A percentile compares a stretch with the other conserved stretches of the same genome.
These are phyloP conservation scores for Cladophialophora chaetospira DNA, from an alignment of 2,329 filamentous ascomycete species.

Conservation along the genomic window DNA sequence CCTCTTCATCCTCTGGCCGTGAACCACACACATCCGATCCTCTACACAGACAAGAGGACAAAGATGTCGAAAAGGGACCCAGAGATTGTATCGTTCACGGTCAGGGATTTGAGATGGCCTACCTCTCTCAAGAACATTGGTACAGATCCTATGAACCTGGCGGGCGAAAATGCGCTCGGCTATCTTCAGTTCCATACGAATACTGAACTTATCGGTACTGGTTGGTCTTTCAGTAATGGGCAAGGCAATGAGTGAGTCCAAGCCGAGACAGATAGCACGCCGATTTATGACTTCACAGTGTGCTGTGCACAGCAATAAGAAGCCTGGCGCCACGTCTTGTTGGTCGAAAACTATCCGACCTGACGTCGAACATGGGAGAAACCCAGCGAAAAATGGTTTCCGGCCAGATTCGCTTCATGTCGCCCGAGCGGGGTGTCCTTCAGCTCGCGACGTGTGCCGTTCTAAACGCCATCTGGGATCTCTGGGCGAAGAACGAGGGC, in stretches of 20 bases:
- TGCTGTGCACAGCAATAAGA: not conserved
- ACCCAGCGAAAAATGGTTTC: constrained; percentile 92
- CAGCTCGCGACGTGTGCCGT: constrained; percentile 86
- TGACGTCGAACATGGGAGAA: constrained; percentile 41
- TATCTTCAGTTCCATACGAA: constrained; percentile 87
- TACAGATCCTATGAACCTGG: constrained; percentile 94
- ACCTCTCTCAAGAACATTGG: constrained; percentile 97
- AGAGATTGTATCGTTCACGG: constrained; percentile 1
- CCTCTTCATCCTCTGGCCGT: no score
- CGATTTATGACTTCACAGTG: not conserved
- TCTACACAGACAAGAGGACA: no score
- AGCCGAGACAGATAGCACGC: constrained; percentile 55
- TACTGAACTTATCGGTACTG: constrained; percentile 85
- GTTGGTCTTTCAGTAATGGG: constrained; percentile 50
- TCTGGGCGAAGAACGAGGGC: constrained; percentile 84
- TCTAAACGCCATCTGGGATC: constrained; percentile 89
- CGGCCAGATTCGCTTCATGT: constrained; percentile 92
- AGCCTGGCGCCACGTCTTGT: not conserved
- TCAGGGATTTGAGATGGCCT: constrained; percentile 14
- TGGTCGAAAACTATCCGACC: not conserved
- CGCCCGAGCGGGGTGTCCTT: constrained; percentile 90
- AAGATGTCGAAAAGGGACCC: not conserved
- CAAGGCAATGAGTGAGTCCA: constrained; percentile 86
- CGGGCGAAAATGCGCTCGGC: constrained; percentile 85
- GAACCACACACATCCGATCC: no score